Evolutionary conservation across 305 asterid species (phyloP).

Genomic region (Fraxinus floribunda): DNA sequence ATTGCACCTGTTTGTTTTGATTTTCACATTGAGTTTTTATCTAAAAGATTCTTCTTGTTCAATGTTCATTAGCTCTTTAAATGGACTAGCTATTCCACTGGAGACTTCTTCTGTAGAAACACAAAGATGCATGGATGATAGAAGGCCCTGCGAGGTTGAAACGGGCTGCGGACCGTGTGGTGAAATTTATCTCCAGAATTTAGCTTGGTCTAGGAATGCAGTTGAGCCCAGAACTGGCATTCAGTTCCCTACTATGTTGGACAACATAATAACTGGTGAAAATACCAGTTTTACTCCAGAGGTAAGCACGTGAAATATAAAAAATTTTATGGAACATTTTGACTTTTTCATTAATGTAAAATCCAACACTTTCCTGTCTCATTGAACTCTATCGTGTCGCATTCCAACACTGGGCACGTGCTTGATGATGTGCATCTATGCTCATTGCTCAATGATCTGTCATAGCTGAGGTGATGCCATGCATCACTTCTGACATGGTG

Average conservation of each 20-base stretch:
- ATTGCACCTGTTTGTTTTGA: not conserved
- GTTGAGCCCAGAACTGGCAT: slow-evolving; percentile 86
- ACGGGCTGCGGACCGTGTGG: slow-evolving; percentile 47
- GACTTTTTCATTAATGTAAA: not conserved
- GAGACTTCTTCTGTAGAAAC: slow-evolving; percentile 49
- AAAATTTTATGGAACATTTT: not conserved
- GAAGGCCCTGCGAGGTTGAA: slow-evolving; percentile 67
- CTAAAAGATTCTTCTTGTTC: slow-evolving; percentile 18
- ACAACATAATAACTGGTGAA: slow-evolving; percentile 47
- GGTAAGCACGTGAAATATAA: slow-evolving; percentile 40
- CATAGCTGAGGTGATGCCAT: not conserved
- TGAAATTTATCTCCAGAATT: slow-evolving; percentile 47
- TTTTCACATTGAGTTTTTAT: not conserved
- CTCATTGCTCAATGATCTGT: not conserved
- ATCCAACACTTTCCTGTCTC: not conserved
- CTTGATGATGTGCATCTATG: not conserved
- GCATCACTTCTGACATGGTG: not conserved
- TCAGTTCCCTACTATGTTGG: slow-evolving; percentile 86
- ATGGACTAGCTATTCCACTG: slow-evolving; percentile 49
- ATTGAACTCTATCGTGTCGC: not conserved
- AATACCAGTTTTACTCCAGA: slow-evolving; percentile 59
- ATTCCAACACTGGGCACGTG: not conserved
- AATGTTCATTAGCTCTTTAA: slow-evolving; percentile 50
- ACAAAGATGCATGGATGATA: slow-evolving; percentile 48
- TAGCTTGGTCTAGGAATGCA: slow-evolving; percentile 61